Conservation (phyloP, 352 stramenopile genomes). For the Phytophthora sansomeana region DNA sequence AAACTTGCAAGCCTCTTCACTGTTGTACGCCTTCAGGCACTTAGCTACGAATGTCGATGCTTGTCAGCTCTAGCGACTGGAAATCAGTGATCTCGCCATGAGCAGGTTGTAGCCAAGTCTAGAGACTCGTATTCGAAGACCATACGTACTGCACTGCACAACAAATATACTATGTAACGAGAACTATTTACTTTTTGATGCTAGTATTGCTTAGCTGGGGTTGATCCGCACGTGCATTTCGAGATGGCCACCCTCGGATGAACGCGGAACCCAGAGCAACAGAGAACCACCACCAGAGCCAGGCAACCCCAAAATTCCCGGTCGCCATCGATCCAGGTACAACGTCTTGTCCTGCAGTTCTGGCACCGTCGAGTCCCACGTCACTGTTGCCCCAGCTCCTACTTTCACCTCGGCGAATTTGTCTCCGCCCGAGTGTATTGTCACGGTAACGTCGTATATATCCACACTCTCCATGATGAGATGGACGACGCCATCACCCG, state of each 20-base stretch:
- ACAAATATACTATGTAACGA: too few relatives aligned
- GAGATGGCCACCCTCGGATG: slow-evolving; percentile 38
- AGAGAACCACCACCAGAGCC: slow-evolving; percentile 28
- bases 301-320: slow-evolving; percentile 19
- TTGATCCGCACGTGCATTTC: slow-evolving; percentile 40
- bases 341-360: slow-evolving; percentile 30
- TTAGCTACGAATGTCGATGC: too few relatives aligned
- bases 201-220: slow-evolving; percentile 17
- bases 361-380: slow-evolving; percentile 24
- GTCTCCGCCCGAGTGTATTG: slow-evolving; percentile 29
- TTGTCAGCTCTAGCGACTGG: too few relatives aligned
- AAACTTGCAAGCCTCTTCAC: too few relatives aligned
- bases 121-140: too few relatives aligned
- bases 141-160: too few relatives aligned
- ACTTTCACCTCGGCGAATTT: slow-evolving; percentile 26
- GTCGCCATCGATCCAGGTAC: slow-evolving; percentile 33
- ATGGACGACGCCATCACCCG: slow-evolving; percentile 33
- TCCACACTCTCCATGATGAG: slow-evolving; percentile 32
- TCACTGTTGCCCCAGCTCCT: slow-evolving; percentile 22
- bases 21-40: too few relatives aligned
- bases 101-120: too few relatives aligned
- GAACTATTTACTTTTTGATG: too few relatives aligned
- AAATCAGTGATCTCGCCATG: too few relatives aligned
- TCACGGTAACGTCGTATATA: slow-evolving; percentile 26
- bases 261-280: slow-evolving; percentile 49